Evolutionary conservation across 2,329 filamentous ascomycete species (phyloP).

Genomic region (Thelonectria rubi): DNA sequence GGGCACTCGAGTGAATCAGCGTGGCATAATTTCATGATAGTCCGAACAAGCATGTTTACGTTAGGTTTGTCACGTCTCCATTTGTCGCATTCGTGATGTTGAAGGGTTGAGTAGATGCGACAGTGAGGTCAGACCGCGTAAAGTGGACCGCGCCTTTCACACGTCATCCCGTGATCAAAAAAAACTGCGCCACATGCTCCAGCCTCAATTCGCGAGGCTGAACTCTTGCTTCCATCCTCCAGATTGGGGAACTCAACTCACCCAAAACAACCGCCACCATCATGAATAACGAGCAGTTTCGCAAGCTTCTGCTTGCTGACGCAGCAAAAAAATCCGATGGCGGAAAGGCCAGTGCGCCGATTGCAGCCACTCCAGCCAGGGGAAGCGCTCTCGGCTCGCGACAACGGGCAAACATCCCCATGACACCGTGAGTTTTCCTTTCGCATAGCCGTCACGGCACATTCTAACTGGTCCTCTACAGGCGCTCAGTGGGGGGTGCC

Average conservation of each 20-base stretch:
- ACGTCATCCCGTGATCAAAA: constrained; percentile 52
- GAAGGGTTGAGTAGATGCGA: constrained; percentile 1
- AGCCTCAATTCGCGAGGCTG: constrained; percentile 35
- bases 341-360: constrained; percentile 56
- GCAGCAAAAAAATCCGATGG: constrained; percentile 49
- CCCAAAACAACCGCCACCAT: constrained; percentile 7
- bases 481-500: constrained; percentile 67
- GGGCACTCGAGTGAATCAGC: no score
- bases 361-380: constrained; percentile 36
- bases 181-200: constrained; percentile 32
- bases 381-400: constrained; percentile 75
- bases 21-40: not conserved
- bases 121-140: constrained; percentile 44
- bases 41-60: not conserved
- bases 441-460: not conserved
- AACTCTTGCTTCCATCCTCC: constrained; percentile 24
- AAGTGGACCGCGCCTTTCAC: constrained; percentile 49
- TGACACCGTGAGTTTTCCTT: constrained; percentile 79
- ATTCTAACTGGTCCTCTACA: constrained; percentile 47
- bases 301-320: constrained; percentile 73
- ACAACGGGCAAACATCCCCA: constrained; percentile 83
- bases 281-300: constrained; percentile 98
- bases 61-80: not conserved
- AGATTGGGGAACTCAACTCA: not conserved
- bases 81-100: not conserved